A percentile compares a stretch with the other conserved stretches of the same genome.
These are phyloP conservation scores for Talaromyces funiculosus DNA, from an alignment of 2,329 filamentous ascomycete species.

Conservation along the genomic window DNA sequence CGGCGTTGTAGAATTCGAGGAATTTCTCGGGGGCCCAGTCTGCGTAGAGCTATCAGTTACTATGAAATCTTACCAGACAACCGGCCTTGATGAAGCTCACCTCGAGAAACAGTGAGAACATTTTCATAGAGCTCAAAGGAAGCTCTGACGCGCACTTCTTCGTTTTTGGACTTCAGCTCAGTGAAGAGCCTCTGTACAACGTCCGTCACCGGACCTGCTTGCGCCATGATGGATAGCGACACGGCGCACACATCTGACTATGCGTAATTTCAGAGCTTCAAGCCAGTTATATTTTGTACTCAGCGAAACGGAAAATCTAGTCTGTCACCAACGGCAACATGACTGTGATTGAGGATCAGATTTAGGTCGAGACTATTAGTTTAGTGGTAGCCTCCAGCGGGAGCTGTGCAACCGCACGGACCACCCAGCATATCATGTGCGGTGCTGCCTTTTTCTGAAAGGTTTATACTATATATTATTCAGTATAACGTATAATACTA, in stretches of 20 bases:
- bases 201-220: constrained; percentile 43
- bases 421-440: constrained; percentile 3
- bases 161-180: constrained; percentile 54
- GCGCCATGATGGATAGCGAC: constrained; percentile 40
- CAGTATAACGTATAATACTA: too few relatives aligned
- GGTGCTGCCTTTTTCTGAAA: neutral
- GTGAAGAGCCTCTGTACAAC: constrained; percentile 51
- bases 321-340: neutral
- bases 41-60: constrained; percentile 25
- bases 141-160: constrained; percentile 45
- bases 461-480: too few relatives aligned
- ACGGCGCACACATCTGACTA: constrained; percentile 14
- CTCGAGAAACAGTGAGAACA: constrained; percentile 42
- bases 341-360: neutral
- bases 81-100: constrained; percentile 23
- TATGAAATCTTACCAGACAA: neutral
- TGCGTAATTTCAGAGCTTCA: neutral
- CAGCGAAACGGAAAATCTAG: neutral
- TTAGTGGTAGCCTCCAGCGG: constrained; percentile 6
- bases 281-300: neutral
- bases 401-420: constrained; percentile 2
- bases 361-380: neutral
- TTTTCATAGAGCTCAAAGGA: constrained; percentile 45
- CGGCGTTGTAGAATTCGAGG: constrained; percentile 60
- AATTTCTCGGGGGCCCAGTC: constrained; percentile 81